Percentiles rank a stretch among this genome's conserved stretches.
phyloP scores from a whole-genome alignment of 139 green algal genomes.

The Volvox reticuliferus region DNA sequence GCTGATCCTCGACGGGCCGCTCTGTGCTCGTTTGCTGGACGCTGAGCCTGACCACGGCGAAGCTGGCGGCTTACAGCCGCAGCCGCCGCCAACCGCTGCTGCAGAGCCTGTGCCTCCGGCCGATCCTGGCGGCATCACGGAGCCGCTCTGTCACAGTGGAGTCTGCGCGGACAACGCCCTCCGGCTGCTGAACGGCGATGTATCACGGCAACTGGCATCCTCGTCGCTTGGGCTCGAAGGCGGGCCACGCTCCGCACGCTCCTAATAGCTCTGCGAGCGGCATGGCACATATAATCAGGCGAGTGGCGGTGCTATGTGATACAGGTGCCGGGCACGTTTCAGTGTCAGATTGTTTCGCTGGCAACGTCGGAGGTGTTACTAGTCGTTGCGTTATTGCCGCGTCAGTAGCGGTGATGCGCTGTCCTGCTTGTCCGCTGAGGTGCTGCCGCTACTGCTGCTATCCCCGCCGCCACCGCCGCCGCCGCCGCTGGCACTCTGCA shows the following conservation, averaged over 20 bases:
- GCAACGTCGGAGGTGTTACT: no score
- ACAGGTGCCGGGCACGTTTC: no score
- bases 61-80: not conserved
- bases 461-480: not conserved
- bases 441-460: not conserved
- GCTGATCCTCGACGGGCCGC: conserved; percentile 44
- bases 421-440: not conserved
- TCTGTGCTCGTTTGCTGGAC: conserved; percentile 44
- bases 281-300: no score
- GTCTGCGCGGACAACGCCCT: conserved; percentile 48
- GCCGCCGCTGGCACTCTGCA: not conserved
- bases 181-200: conserved; percentile 2
- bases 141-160: not conserved
- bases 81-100: not conserved
- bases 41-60: not conserved
- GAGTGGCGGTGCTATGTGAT: no score
- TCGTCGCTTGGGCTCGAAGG: not conserved
- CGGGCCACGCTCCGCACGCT: no score
- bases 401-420: not conserved
- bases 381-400: not conserved
- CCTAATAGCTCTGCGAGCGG: no score
- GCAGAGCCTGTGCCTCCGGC: not conserved
- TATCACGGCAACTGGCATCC: not conserved
- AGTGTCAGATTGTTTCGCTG: not conserved
- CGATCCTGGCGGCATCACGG: not conserved